Evolutionary conservation across 305 asterid genomes (phyloP), one percentile per base, ranked within the genome.

Genomic region (Fraxinus nigra): DNA sequence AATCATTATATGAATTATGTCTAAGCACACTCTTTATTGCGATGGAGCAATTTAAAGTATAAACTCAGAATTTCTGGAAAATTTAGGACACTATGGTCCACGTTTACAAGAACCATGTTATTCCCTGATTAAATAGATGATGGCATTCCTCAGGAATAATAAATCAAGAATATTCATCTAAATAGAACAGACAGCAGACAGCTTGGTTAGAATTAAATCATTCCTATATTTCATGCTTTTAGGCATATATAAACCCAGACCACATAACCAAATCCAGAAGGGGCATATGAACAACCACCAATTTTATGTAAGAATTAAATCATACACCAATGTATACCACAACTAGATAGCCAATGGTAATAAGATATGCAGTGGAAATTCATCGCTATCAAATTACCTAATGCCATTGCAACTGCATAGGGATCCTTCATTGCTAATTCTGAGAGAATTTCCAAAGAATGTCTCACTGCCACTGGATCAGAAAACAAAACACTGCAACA

Each of bases 391-490:
- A 78, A 54, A 54, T 91, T 94, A 97, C 99, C 98, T 86, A 97
- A 88, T 65, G 97, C 93, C 97, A 92, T 93, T 11, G 98, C 97
- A 84, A 92, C 98, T 59, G 97, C 97, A 85, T 94, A 93, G 14
- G 98, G 96, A 88, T 97, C 99, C 87, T 89, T 91, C 79, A 92
- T 61, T 51, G 97, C 97, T 81, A 94, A 89, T 82, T 94, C 97
- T 72, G 96, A 89, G 59, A 97, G 92, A 90, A 93, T 91, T 88
- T 97, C 99, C 88, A 97, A 88, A 61, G 98, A 91, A 91, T 93
- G 97, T 82, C 99, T 89, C 81, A 97, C 98, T 72, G 99, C 98
- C 51, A 97, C 97, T 63, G 98, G 98, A 85, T 97, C 99, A 74
- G 98, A 88, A 89, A 97, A 97, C 81, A 91, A 87, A 87, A 97